Evolutionary conservation across 352 stramenopile species (phyloP).

Genomic region (Pythium aristosporum): DNA sequence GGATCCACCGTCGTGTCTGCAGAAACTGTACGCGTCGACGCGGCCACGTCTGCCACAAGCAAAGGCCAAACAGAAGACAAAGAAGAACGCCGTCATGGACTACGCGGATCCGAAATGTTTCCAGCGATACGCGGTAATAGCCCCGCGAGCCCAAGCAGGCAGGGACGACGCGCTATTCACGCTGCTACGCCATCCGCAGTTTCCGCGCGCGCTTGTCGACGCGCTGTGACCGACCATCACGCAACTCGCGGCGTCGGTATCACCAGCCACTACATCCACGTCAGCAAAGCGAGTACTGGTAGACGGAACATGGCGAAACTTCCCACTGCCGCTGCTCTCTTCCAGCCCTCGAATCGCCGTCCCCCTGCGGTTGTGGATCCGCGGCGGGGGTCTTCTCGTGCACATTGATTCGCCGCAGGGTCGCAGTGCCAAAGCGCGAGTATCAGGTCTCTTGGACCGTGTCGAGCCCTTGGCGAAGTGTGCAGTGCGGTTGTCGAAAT

Average conservation of each 20-base stretch:
- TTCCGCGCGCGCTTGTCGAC: background rate
- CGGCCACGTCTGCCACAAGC: slow-evolving; percentile 7
- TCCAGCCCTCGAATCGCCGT: background rate
- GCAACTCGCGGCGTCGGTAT: background rate
- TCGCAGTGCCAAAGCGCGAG: background rate
- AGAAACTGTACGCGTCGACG: slow-evolving; percentile 19
- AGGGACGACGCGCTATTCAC: background rate
- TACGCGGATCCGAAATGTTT: slow-evolving; percentile 36
- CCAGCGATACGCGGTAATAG: slow-evolving; percentile 29
- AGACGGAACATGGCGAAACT: slow-evolving; percentile 10
- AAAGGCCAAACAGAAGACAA: slow-evolving; percentile 5
- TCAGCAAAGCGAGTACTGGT: background rate
- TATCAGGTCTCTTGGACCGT: background rate
- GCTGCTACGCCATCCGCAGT: slow-evolving; percentile 11
- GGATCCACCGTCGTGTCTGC: slow-evolving; percentile 3
- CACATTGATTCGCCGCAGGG: background rate
- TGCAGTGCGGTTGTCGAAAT: slow-evolving; percentile 1
- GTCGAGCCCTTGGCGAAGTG: slow-evolving; percentile 9
- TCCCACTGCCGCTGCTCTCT: slow-evolving; percentile 3
- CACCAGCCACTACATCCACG: background rate
- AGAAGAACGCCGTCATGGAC: slow-evolving; percentile 48
- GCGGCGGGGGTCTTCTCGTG: slow-evolving; percentile 4
- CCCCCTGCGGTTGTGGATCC: slow-evolving; percentile 13
- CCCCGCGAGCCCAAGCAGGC: background rate
- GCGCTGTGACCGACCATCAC: background rate